Base-by-base conservation (phyloP, 306 rosid species). In the Prunus armeniaca region DNA sequence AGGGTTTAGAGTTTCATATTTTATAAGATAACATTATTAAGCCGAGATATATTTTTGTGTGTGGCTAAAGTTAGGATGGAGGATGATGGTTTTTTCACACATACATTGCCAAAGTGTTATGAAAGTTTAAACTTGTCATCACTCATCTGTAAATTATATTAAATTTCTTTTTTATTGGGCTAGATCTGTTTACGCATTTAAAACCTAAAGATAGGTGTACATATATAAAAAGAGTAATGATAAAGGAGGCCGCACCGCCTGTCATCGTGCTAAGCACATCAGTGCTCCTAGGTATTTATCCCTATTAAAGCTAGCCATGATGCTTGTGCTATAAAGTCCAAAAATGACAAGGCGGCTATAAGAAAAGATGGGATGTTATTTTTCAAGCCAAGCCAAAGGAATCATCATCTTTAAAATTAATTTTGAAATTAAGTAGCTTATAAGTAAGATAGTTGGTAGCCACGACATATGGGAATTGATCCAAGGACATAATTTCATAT, bases 111-210 rank as follows among this genome's bases (percentile, higher is more conserved):
- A 34, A 34, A 0, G 0, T 34, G 0, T 6, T 9, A 34, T 34
- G 41, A 34, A 34, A 0, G 0, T 34, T 34, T 2, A 0, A 34
- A 34, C 41, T 34, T 34, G 9, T 6, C 0, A 34, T 34, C 9
- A 1, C 41, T 34, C 2, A 1, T 34, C 0, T 34, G 1, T 2
- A 34, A 34, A 34, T 34, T 34, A 6, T 32, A 32, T 1, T 4
- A 32, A 34, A 0, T 6, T 6, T 34, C 0, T 34, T 34, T 34
- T 34, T 5, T 6, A 1, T 0, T 34, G 1, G 0, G 6, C 0
- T 32, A 0, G 1, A 34, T 6, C 9, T 0, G 9, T 34, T 1
- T 7, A 34, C 41, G 1, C 9, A 34, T 34, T 34, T 5, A 34
- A 34, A 34, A 1, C 41, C 8, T 34, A 34, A 34, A 5, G 41